These are phyloP conservation scores for Petunia axillaris DNA, from an alignment of 257 asterid genomes.

Conservation along the genomic window DNA sequence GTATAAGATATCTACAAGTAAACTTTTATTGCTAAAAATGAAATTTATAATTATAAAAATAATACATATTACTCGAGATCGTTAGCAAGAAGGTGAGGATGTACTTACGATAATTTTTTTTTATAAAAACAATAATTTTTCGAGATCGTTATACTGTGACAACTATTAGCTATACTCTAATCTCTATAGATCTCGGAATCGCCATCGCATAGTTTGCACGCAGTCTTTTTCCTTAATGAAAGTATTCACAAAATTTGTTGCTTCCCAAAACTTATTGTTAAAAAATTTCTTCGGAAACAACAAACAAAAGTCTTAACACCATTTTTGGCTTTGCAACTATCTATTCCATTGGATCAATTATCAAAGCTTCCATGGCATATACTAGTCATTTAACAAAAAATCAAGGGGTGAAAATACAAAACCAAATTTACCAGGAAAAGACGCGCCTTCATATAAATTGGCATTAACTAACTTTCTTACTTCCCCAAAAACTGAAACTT, in stretches of 20 bases:
- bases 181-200: neutral
- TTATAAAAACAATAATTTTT: too few relatives aligned
- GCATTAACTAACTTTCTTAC: constrained; percentile 1
- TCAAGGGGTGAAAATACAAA: neutral
- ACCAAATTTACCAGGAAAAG: neutral
- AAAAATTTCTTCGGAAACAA: neutral
- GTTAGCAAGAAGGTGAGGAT: too few relatives aligned
- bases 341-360: neutral
- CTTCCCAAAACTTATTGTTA: neutral
- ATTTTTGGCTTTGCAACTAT: neutral
- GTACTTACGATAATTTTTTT: too few relatives aligned
- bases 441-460: constrained; percentile 22
- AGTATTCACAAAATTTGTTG: neutral
- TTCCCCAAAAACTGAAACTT: neutral
- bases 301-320: neutral
- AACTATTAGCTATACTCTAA: neutral
- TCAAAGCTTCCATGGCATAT: neutral
- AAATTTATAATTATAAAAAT: too few relatives aligned
- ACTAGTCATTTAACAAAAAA: neutral
- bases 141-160: too few relatives aligned
- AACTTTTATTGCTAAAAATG: too few relatives aligned
- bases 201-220: neutral
- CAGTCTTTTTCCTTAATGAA: neutral
- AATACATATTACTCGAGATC: too few relatives aligned
- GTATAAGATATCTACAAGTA: too few relatives aligned